Evolutionary conservation across 176 grass and related monocot species (phyloP).

Genomic region (Ananas comosus): DNA sequence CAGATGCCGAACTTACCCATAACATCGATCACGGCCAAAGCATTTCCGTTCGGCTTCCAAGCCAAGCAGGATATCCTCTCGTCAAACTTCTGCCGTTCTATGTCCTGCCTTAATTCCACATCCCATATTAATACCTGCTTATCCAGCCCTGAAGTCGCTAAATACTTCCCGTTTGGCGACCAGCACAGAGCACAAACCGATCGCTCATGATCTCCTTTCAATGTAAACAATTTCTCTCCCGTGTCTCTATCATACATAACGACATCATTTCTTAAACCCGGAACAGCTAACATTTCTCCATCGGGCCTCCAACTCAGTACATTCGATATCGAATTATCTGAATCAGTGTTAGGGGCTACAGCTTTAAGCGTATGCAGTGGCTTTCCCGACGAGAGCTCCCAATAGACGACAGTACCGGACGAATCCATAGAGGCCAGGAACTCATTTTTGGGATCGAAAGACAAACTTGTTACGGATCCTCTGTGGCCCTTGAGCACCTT

Average conservation of each 20-base stretch:
- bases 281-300: constrained; percentile 71
- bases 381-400: constrained; percentile 60
- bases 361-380: constrained; percentile 39
- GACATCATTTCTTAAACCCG: constrained; percentile 81
- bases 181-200: constrained; percentile 65
- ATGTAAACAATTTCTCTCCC: constrained; percentile 51
- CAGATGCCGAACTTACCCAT: constrained; percentile 74
- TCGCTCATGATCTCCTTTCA: constrained; percentile 88
- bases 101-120: constrained; percentile 85
- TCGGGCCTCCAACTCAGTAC: constrained; percentile 69
- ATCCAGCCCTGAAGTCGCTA: constrained; percentile 70
- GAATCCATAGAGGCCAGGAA: constrained; percentile 74
- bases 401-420: constrained; percentile 72
- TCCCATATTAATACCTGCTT: constrained; percentile 91
- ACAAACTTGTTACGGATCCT: constrained; percentile 50
- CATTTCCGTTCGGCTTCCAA: constrained; percentile 85
- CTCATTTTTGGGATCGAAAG: constrained; percentile 79
- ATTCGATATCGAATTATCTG: constrained; percentile 42
- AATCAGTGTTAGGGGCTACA: constrained; percentile 54
- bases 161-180: constrained; percentile 85
- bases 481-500: constrained; percentile 97
- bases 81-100: constrained; percentile 86
- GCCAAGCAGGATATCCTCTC: constrained; percentile 59
- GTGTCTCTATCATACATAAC: constrained; percentile 96
- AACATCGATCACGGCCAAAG: constrained; percentile 64